Conservation (phyloP, 2,329 filamentous ascomycete genomes). For the Helotiales sp. region DNA sequence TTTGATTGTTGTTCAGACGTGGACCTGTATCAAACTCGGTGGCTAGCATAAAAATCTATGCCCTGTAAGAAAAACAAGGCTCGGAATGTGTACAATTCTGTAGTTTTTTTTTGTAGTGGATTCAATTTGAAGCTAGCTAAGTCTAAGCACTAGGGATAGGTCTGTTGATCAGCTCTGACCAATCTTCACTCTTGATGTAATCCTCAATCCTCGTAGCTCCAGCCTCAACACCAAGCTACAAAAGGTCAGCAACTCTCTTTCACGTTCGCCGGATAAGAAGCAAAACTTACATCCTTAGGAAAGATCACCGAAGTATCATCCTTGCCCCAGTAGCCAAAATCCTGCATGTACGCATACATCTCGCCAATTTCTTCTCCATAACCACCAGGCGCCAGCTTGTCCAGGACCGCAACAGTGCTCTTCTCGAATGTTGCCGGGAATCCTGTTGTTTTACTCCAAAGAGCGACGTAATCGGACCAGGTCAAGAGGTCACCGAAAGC, state of each 20-base stretch:
- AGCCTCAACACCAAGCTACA: conserved; percentile 25
- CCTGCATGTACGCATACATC: conserved; percentile 39
- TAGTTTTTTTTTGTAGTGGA: too few species aligned
- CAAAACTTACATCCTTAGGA: conserved; percentile 27
- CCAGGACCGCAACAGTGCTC: conserved; percentile 30
- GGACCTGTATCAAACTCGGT: too few species aligned
- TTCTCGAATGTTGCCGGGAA: conserved; percentile 25
- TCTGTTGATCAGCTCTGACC: conserved; percentile 24
- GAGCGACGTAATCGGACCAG: conserved; percentile 27
- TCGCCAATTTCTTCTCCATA: conserved; percentile 42
- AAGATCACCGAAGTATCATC: conserved; percentile 39
- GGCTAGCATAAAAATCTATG: too few species aligned
- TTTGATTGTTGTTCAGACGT: too few species aligned
- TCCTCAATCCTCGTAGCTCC: conserved; percentile 27
- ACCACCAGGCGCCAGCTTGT: conserved; percentile 35
- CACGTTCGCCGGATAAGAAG: background rate
- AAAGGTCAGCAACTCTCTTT: background rate
- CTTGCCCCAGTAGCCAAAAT: conserved; percentile 46
- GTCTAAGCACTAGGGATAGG: conserved; percentile 12
- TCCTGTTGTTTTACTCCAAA: conserved; percentile 30
- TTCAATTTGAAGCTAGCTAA: background rate
- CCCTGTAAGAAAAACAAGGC: too few species aligned
- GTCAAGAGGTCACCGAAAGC: conserved; percentile 26
- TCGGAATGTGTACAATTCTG: too few species aligned
- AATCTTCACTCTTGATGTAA: conserved; percentile 31